Conservation (phyloP, 192 early-diverging fungal species). For the Podila epigama region DNA sequence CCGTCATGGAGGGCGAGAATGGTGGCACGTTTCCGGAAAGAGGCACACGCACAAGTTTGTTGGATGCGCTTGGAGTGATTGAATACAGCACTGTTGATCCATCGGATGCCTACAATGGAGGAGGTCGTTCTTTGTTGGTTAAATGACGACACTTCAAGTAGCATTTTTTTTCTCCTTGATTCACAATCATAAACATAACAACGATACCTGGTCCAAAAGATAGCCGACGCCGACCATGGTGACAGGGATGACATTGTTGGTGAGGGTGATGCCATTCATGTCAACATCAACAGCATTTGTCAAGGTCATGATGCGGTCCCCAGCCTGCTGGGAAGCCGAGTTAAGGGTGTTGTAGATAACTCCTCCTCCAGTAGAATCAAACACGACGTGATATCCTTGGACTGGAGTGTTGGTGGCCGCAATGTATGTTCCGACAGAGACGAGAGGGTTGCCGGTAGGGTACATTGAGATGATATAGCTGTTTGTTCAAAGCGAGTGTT, state of each 20-base stretch:
- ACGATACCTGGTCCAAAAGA: constrained; percentile 22
- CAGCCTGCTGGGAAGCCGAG: not conserved
- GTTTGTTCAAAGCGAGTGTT: too few species aligned
- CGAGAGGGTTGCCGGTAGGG: constrained; percentile 9
- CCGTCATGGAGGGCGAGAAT: constrained; percentile 13
- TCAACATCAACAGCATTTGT: constrained; percentile 16
- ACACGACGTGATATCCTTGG: constrained; percentile 30
- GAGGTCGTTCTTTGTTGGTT: too few species aligned
- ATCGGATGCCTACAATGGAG: constrained; percentile 11
- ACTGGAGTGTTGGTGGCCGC: constrained; percentile 24
- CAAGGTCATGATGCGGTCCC: constrained; percentile 17
- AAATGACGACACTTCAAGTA: too few species aligned
- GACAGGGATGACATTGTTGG: constrained; percentile 19
- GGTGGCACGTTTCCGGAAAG: constrained; percentile 23
- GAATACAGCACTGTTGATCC: constrained; percentile 20
- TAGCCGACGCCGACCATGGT: constrained; percentile 31
- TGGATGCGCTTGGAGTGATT: constrained; percentile 3
- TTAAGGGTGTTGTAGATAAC: constrained; percentile 3
- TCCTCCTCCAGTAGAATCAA: constrained; percentile 17
- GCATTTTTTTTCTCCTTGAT: not conserved
- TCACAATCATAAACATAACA: too few species aligned
- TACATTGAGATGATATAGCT: constrained; percentile 20
- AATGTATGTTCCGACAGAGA: constrained; percentile 25
- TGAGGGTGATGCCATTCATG: constrained; percentile 27
- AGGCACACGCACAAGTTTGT: constrained; percentile 11